Evolutionary conservation across 148 eudicot species (phyloP).

Genomic region (Rhododendron kiyosumense): DNA sequence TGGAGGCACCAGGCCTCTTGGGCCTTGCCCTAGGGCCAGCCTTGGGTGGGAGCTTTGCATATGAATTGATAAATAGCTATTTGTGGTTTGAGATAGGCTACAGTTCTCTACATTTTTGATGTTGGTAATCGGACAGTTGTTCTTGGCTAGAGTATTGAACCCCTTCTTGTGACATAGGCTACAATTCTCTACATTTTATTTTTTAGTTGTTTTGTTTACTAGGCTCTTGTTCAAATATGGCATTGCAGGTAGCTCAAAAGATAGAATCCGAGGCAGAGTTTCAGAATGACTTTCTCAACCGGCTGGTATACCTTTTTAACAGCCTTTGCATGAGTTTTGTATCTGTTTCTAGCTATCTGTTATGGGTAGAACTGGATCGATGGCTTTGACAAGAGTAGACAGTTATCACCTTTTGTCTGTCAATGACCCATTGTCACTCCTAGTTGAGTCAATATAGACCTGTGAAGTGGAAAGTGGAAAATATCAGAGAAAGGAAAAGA

Average conservation of each 20-base stretch:
- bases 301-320: constrained; percentile 50
- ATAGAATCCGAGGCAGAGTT: constrained; percentile 66
- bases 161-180: neutral
- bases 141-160: neutral
- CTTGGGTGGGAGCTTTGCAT: no score
- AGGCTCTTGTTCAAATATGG: constrained; percentile 10
- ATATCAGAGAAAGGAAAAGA: neutral
- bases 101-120: no score
- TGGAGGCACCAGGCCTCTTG: no score
- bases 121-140: neutral
- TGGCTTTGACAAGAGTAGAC: neutral
- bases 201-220: neutral
- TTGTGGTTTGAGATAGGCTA: no score
- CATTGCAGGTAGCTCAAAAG: constrained; percentile 72
- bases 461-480: neutral
- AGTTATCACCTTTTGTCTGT: neutral
- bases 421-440: neutral
- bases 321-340: neutral
- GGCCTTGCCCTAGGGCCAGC: no score
- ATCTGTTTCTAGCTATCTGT: neutral
- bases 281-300: constrained; percentile 76
- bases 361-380: neutral
- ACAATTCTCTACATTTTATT: neutral
- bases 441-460: neutral
- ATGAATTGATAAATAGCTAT: no score